Percentiles rank a stretch among this genome's conserved stretches.
phyloP scores from a whole-genome alignment of 345 rosid genomes.

The Excoecaria agallocha region DNA sequence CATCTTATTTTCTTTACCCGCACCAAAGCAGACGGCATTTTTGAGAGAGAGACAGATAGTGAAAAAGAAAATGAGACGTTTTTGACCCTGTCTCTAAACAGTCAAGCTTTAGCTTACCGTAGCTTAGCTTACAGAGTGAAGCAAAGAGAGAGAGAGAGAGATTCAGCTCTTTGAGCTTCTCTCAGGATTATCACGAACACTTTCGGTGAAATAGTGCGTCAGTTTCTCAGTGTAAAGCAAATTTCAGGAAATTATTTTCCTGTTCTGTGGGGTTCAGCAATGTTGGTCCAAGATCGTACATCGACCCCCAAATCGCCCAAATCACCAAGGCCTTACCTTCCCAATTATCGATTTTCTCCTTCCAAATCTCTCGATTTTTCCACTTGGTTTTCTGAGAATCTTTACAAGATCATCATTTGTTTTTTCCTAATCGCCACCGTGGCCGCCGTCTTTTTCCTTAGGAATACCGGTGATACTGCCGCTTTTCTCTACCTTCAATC shows the following conservation, averaged over 20 bases:
- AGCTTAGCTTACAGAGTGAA: background rate
- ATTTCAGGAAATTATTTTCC: background rate
- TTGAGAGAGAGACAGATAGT: background rate
- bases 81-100: background rate
- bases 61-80: background rate
- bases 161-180: background rate
- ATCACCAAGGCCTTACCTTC: slow-evolving; percentile 22
- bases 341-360: slow-evolving; percentile 45
- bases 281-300: slow-evolving; percentile 88
- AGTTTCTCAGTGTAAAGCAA: background rate
- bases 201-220: background rate
- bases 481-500: slow-evolving; percentile 66
- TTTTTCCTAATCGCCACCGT: slow-evolving; percentile 52
- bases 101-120: background rate
- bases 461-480: slow-evolving; percentile 61
- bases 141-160: background rate
- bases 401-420: slow-evolving; percentile 44
- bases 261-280: slow-evolving; percentile 26
- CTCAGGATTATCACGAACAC: background rate
- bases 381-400: slow-evolving; percentile 67
- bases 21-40: background rate
- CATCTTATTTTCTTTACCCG: background rate
- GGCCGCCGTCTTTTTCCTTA: slow-evolving; percentile 65
- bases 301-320: slow-evolving; percentile 47
- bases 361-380: slow-evolving; percentile 79